phyloP scores from a whole-genome alignment of 2,329 filamentous ascomycete genomes.

The Bertia moriformis region DNA sequence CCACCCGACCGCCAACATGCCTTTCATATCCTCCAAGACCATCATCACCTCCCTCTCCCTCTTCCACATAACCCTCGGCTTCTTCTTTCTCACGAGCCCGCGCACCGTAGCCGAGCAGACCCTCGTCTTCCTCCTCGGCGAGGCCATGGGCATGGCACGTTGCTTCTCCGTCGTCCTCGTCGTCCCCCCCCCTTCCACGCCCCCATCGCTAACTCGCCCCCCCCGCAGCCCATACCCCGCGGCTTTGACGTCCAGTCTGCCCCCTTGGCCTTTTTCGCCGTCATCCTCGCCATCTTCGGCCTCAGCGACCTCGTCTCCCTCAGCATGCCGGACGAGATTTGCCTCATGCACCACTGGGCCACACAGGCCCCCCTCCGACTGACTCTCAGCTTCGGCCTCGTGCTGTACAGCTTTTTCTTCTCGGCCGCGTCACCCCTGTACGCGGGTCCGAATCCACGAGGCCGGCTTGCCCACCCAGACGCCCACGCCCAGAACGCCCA shows the following conservation, averaged over 20 bases:
- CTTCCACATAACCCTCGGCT: constrained; percentile 72
- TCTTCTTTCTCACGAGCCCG: constrained; percentile 68
- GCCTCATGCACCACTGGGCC: constrained; percentile 46
- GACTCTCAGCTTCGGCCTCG: constrained; percentile 42
- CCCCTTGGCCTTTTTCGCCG: constrained; percentile 60
- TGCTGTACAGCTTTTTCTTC: constrained; percentile 53
- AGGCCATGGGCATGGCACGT: constrained; percentile 67
- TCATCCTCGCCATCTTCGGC: constrained; percentile 47
- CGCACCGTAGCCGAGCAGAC: constrained; percentile 62
- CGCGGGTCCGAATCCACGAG: constrained; percentile 17
- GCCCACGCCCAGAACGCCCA: constrained; percentile 16
- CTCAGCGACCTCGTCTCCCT: constrained; percentile 51
- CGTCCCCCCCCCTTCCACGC: constrained; percentile 1
- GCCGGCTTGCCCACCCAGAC: constrained; percentile 18
- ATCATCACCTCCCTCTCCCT: constrained; percentile 71
- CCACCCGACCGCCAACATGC: no score
- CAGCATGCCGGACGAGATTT: constrained; percentile 53
- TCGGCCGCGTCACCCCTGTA: constrained; percentile 33
- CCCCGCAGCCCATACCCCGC: constrained; percentile 42
- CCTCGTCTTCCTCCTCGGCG: constrained; percentile 66
- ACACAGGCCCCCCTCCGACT: constrained; percentile 52
- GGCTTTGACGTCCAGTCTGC: constrained; percentile 56
- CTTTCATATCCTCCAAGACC: constrained; percentile 63
- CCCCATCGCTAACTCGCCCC: no score
- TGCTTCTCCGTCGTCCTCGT: no score